These are phyloP conservation scores for Jacaranda copaia DNA, from an alignment of 257 asterid genomes.

Conservation along the genomic window DNA sequence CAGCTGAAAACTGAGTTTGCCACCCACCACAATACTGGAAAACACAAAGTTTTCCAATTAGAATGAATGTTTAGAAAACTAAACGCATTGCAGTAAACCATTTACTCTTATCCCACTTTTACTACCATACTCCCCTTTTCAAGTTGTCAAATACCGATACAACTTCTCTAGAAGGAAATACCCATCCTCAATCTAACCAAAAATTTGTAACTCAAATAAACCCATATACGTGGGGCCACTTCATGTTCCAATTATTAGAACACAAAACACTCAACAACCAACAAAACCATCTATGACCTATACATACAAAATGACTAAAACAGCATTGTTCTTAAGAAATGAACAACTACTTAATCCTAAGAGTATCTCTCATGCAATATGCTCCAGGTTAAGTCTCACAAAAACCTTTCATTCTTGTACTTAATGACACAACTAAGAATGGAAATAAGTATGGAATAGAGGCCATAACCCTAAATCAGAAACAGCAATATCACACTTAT, in stretches of 20 bases:
- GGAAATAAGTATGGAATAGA: neutral
- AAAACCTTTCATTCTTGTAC: constrained; percentile 23
- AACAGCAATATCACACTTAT: neutral
- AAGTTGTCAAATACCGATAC: constrained; percentile 16
- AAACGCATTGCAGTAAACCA: constrained; percentile 17
- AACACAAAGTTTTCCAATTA: constrained; percentile 37
- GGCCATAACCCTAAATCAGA: constrained; percentile 22
- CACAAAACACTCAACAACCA: constrained; percentile 16
- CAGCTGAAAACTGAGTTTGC: constrained; percentile 88
- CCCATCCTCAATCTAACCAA: constrained; percentile 20
- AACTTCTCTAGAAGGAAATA: constrained; percentile 20
- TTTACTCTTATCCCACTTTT: constrained; percentile 27
- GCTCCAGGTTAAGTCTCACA: constrained; percentile 4
- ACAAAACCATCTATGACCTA: constrained; percentile 9
- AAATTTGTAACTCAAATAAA: constrained; percentile 23
- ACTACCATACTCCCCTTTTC: constrained; percentile 24
- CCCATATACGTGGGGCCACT: constrained; percentile 19
- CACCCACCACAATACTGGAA: constrained; percentile 73
- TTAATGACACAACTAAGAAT: constrained; percentile 18
- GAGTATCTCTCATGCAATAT: neutral
- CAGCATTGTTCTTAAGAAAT: constrained; percentile 13
- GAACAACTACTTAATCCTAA: neutral
- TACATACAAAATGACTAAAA: neutral
- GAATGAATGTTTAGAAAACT: constrained; percentile 26
- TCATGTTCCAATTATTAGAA: constrained; percentile 11